Conservation (phyloP, 202 grass and related monocot species). For the Saccharum hybrid region DNA sequence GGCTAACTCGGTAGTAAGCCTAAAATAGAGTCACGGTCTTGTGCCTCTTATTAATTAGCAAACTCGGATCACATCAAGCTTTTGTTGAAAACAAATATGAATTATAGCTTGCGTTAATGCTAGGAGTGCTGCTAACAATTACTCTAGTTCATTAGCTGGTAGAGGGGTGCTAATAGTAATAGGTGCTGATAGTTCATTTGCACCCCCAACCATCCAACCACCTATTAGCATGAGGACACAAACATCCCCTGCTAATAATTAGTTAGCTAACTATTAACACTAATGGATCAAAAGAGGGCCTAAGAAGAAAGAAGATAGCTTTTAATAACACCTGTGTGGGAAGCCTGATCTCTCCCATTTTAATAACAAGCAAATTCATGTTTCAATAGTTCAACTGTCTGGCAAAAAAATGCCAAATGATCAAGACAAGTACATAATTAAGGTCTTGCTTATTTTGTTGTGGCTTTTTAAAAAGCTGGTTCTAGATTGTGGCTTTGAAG, state of each 20-base stretch:
- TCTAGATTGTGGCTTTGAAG: not conserved
- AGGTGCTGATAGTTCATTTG: no score
- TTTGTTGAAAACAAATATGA: not conserved
- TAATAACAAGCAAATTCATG: not conserved
- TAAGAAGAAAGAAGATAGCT: not conserved
- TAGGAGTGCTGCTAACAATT: not conserved
- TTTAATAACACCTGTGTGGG: not conserved
- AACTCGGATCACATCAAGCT: constrained; percentile 13
- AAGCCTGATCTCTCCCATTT: not conserved
- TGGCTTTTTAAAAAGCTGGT: not conserved
- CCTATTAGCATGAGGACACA: no score
- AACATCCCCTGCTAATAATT: no score
- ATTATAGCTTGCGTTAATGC: constrained; percentile 1
- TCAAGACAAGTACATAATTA: not conserved
- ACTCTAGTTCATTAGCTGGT: no score
- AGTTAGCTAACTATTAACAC: not conserved
- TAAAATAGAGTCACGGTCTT: not conserved
- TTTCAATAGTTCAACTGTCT: not conserved
- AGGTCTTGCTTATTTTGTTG: not conserved
- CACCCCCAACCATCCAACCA: no score
- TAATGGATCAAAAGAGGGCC: not conserved
- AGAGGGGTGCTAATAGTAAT: no score
- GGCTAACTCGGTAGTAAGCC: not conserved
- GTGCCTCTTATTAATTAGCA: not conserved
- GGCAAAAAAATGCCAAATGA: not conserved